Base-by-base conservation (phyloP, 2,329 filamentous ascomycete species). In the Stachybotrys elegans region DNA sequence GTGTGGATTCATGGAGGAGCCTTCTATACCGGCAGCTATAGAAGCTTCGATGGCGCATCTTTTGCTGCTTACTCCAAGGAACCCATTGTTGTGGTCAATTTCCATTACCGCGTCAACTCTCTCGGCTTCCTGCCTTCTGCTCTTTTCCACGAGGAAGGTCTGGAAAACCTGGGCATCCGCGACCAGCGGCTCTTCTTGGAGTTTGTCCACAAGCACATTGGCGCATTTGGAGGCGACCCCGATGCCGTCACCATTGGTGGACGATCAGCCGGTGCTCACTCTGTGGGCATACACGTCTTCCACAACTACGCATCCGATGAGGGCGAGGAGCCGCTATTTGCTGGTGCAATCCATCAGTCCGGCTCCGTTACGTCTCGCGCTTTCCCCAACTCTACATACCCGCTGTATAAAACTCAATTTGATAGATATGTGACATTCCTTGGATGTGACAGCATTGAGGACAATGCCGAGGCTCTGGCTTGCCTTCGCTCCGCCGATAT, bases 191-290 rank as follows among this genome's bases (percentile, higher is more conserved):
- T 71, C 4, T 70, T 73, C 3, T 56, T 82, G 2, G 55, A 71
- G 49, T 81, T 78, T 66, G 71, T 81, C 0, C 70, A 78, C 40
- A 65, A 63, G 8, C 59, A 81, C 46, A 76, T 81, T 42, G 51
- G 58, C 2, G 55, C 65, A 2, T 81, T 82, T 43, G 76, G 78
- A 0, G 77, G 78, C 4, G 70, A 81, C 42, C 66, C 68, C 0
- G 49, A 56, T 2, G 66, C 71, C 6, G 72, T 83, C 0, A 79
- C 75, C 0, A 68, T 81, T 16, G 70, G 70, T 45, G 78, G 79
- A 0, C 72, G 78, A 47, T 75, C 70, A 9, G 76, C 79, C 1
- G 78, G 79, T 38, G 52, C 60, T 7, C 64, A 67, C 44, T 66
- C 65, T 0, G 61, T 65, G 0, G 65, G 62, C 6, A 62, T 67